phyloP scores from a whole-genome alignment of 345 rosid species.

The Cochlearia excelsa region DNA sequence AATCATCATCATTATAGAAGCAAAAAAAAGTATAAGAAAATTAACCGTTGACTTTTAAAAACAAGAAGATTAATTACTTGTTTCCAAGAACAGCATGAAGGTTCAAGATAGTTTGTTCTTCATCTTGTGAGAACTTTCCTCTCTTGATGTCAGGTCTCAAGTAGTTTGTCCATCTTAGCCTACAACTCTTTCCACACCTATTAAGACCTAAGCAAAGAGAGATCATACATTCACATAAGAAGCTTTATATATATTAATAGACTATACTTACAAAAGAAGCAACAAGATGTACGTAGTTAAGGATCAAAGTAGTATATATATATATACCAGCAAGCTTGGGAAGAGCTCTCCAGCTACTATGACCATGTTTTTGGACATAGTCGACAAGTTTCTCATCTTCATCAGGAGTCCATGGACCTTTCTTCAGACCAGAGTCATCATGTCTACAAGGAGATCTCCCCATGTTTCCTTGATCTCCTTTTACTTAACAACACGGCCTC shows the following conservation, averaged over 20 bases:
- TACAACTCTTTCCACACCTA: constrained; percentile 83
- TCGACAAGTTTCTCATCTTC: constrained; percentile 71
- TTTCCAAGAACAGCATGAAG: constrained; percentile 81
- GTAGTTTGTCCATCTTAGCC: constrained; percentile 86
- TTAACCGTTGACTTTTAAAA: constrained; percentile 20
- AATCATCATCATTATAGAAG: too few species aligned
- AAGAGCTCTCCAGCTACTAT: constrained; percentile 93
- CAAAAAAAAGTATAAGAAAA: not conserved
- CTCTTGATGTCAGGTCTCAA: too few species aligned
- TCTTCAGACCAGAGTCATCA: constrained; percentile 73
- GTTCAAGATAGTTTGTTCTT: constrained; percentile 73
- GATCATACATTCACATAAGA: too few species aligned
- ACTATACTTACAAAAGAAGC: too few species aligned
- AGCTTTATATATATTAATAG: too few species aligned
- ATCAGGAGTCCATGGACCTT: constrained; percentile 92
- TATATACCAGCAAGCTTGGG: constrained; percentile 82
- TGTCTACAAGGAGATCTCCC: constrained; percentile 62
- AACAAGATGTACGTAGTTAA: too few species aligned
- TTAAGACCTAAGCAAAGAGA: constrained; percentile 51
- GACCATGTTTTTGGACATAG: constrained; percentile 65
- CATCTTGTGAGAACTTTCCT: constrained; percentile 71
- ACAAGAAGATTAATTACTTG: constrained; percentile 45
- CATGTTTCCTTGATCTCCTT: constrained; percentile 36
- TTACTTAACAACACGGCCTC: too few species aligned
- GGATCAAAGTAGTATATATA: not conserved